phyloP scores from a whole-genome alignment of 208 protist species.

The Trypanosoma scelopori region DNA sequence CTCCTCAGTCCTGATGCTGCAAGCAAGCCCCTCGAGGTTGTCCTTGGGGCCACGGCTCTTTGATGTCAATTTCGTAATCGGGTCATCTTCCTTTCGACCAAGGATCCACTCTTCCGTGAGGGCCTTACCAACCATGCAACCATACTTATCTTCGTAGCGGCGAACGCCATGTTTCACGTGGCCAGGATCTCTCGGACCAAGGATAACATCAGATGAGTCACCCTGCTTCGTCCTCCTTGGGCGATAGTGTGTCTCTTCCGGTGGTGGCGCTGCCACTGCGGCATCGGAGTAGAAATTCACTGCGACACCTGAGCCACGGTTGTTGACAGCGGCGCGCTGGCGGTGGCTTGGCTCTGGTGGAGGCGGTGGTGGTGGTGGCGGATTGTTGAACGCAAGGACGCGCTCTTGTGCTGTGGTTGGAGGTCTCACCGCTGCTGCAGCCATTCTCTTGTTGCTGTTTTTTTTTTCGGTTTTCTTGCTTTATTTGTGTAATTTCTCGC shows the following conservation, averaged over 20 bases:
- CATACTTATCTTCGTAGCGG: slow-evolving; percentile 53
- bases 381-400: slow-evolving; percentile 20
- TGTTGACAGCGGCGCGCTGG: slow-evolving; percentile 17
- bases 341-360: slow-evolving; percentile 34
- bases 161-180: slow-evolving; percentile 57
- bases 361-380: slow-evolving; percentile 27
- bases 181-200: slow-evolving; percentile 64
- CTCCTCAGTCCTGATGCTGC: slow-evolving; percentile 24
- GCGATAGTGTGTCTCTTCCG: background rate
- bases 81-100: slow-evolving; percentile 35
- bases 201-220: slow-evolving; percentile 61
- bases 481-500: slow-evolving; percentile 14
- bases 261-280: no score
- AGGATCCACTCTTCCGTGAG: slow-evolving; percentile 73
- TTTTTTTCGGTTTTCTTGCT: slow-evolving; percentile 25
- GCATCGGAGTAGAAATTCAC: background rate
- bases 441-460: background rate
- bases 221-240: background rate
- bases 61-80: background rate
- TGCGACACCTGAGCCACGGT: slow-evolving; percentile 14
- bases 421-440: slow-evolving; percentile 17
- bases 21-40: slow-evolving; percentile 27
- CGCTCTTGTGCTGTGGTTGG: slow-evolving; percentile 27
- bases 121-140: slow-evolving; percentile 56
- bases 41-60: slow-evolving; percentile 23